A percentile compares a stretch with the other conserved stretches of the same genome.
phyloP scores from a whole-genome alignment of 306 rosid genomes.

The Datisca glomerata region DNA sequence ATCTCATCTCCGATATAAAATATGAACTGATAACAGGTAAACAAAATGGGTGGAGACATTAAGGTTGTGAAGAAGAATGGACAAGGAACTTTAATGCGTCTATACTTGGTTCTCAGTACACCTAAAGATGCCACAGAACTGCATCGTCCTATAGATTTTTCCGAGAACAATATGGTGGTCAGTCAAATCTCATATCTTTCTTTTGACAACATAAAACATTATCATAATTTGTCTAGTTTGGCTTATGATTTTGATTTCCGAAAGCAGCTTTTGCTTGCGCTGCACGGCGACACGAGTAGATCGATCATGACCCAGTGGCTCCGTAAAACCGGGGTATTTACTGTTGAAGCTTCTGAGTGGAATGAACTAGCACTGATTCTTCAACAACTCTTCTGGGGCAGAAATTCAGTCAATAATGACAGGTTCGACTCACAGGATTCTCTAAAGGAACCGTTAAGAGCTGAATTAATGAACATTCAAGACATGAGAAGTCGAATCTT shows the following conservation, averaged over 20 bases:
- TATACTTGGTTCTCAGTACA: constrained; percentile 58
- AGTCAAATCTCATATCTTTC: too few species aligned
- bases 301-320: constrained; percentile 68
- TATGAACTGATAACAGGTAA: constrained; percentile 65
- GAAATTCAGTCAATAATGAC: constrained; percentile 28
- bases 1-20: too few species aligned
- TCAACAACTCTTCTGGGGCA: constrained; percentile 54
- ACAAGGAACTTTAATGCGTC: constrained; percentile 74
- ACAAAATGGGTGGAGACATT: constrained; percentile 98
- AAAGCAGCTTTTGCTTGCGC: constrained; percentile 83
- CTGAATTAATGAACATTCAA: constrained; percentile 35
- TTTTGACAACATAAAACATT: too few species aligned
- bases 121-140: constrained; percentile 61
- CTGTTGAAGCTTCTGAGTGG: constrained; percentile 90
- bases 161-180: constrained; percentile 54
- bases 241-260: too few species aligned
- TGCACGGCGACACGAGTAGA: constrained; percentile 64
- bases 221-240: too few species aligned
- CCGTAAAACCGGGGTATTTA: constrained; percentile 48
- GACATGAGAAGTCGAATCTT: constrained; percentile 59
- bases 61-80: constrained; percentile 79
- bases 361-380: constrained; percentile 82
- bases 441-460: constrained; percentile 34
- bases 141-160: constrained; percentile 46
- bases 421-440: constrained; percentile 53